Evolutionary conservation across 345 rosid genomes (phyloP), one percentile per base, ranked within the genome.

Genomic region (Alliaria petiolata): DNA sequence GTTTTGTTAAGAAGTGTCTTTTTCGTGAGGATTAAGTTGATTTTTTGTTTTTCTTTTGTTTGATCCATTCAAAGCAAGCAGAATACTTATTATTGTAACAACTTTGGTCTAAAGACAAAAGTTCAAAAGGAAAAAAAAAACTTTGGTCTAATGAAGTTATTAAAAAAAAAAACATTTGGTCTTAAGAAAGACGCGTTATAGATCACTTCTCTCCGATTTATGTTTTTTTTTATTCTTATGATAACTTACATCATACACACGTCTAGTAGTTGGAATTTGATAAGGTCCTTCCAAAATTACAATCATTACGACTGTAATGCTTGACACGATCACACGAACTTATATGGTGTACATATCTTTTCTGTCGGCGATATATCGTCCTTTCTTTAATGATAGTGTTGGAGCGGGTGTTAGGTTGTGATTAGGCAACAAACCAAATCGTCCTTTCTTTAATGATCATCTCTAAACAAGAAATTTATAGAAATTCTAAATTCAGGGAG

Each of bases 291-390:
- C 69, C 7, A 53, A 43, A 34, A 31, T 51, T 62, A 62, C 47
- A 52, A 62, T 62, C 56, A 62, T 72, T 62, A 43, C 43, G 47
- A 20, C 52, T 10, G 34, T 70, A 40, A 26, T 71, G 68, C 61
- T 20, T 72, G 63, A 62, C 63, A 72, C n/a, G n/a, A n/a, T n/a
- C n/a, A n/a, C n/a, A n/a, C 63, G 63, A 71, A 71, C 59, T 38
- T 34, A 65, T 36, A 45, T 56, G 49, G 30, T 45, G 55, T 40
- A 35, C 56, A 47, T 56, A n/a, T 39, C 1, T 14, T 53, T 17
- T 56, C 6, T 42, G 45, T 42, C 62, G 42, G 62, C 13, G 62
- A 42, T 43, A 34, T 42, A 12, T 55, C 3, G 5, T 56, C 39
- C 8, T 56, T 45, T 56, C 8, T 20, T 52, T 9, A 30, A 42